These are phyloP conservation scores for Penicillium sp. DNA, from an alignment of 2,329 filamentous ascomycete genomes.

Conservation along the genomic window DNA sequence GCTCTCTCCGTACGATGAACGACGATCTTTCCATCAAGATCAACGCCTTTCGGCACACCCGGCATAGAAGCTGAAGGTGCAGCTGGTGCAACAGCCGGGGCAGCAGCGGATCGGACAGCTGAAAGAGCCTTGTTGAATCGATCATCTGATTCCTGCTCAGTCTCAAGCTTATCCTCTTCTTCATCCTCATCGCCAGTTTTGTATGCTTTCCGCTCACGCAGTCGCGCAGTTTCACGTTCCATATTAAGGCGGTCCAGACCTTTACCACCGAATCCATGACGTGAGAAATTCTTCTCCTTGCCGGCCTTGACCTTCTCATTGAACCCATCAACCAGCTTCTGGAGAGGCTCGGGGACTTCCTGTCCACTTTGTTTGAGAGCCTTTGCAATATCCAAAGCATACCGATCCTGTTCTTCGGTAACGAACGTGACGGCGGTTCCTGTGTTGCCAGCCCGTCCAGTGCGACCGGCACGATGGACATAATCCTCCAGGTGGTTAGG, in stretches of 20 bases:
- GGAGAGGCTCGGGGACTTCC: conserved; percentile 61
- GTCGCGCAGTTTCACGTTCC: conserved; percentile 76
- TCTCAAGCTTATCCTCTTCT: conserved; percentile 63
- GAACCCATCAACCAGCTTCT: conserved; percentile 58
- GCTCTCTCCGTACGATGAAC: conserved; percentile 61
- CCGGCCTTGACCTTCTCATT: conserved; percentile 85
- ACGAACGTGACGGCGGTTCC: conserved; percentile 93
- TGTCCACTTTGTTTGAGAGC: conserved; percentile 88
- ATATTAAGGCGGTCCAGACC: conserved; percentile 85
- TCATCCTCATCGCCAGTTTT: conserved; percentile 76
- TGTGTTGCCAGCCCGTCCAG: conserved; percentile 85
- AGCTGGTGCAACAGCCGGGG: conserved; percentile 23
- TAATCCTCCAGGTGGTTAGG: conserved; percentile 95
- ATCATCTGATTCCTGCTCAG: conserved; percentile 40
- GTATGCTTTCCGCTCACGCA: conserved; percentile 78
- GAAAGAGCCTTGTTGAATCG: conserved; percentile 53
- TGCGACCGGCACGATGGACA: conserved; percentile 86
- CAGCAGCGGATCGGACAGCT: conserved; percentile 55
- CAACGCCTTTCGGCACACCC: conserved; percentile 49
- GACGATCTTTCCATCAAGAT: conserved; percentile 61
- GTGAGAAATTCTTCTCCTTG: conserved; percentile 66
- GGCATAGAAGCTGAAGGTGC: conserved; percentile 24
- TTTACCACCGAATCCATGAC: conserved; percentile 86
- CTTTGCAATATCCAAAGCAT: conserved; percentile 77
- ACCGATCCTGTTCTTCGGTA: conserved; percentile 83